phyloP scores from a whole-genome alignment of 2,329 filamentous ascomycete genomes.

The Trichoderma sp. region DNA sequence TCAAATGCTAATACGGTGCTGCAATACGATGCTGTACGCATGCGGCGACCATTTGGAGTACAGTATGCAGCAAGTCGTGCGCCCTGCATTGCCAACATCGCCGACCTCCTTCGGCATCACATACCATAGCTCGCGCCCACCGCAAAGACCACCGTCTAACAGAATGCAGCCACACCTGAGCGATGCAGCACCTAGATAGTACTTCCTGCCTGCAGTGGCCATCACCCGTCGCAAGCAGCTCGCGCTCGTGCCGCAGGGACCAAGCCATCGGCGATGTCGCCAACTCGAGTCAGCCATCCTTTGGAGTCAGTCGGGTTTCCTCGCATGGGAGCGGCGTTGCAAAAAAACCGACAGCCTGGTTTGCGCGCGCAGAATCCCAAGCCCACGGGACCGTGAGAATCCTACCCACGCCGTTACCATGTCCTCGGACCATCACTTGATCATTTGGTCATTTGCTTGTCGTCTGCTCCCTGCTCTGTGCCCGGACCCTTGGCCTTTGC shows the following conservation, averaged over 20 bases:
- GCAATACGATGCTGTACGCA: not conserved
- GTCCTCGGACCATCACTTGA: not conserved
- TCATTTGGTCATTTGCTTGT: slow-evolving; percentile 5
- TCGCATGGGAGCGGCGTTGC: not conserved
- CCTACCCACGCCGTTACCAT: not conserved
- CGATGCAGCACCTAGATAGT: not conserved
- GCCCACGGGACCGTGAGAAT: not conserved
- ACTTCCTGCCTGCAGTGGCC: not conserved
- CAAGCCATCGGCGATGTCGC: not conserved
- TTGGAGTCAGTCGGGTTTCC: not conserved
- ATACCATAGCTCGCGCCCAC: not conserved
- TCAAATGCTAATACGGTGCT: too few species aligned
- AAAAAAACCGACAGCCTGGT: not conserved
- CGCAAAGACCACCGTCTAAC: not conserved
- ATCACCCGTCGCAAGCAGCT: not conserved
- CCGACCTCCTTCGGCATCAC: not conserved
- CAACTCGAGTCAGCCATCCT: not conserved
- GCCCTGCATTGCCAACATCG: not conserved
- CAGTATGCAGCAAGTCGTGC: not conserved
- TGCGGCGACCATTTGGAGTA: not conserved
- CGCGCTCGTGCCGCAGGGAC: not conserved
- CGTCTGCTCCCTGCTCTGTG: not conserved
- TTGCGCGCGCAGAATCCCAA: not conserved
- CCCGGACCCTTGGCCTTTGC: not conserved
- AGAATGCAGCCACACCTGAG: not conserved